These are phyloP conservation scores for Cladosporium sp. DNA, from an alignment of 2,329 filamentous ascomycete genomes.

Conservation along the genomic window DNA sequence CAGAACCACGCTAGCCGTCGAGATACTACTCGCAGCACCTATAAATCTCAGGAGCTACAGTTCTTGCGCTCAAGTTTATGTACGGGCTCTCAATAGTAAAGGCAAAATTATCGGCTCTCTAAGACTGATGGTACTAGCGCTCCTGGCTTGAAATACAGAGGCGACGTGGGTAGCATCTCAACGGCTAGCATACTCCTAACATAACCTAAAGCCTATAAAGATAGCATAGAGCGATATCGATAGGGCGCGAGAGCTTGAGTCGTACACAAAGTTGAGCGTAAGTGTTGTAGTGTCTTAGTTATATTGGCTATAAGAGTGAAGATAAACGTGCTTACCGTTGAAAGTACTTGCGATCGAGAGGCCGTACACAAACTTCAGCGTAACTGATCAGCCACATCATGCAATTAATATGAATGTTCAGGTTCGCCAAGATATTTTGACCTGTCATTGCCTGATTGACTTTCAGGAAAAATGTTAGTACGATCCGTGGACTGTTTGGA, in stretches of 20 bases:
- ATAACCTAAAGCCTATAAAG: no score
- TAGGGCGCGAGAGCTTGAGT: no score
- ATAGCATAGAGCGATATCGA: no score
- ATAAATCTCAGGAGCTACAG: not conserved
- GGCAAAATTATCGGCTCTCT: no score
- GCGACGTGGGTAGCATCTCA: no score
- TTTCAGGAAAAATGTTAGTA: not conserved
- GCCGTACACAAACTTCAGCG: not conserved
- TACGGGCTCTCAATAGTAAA: no score
- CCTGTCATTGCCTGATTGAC: not conserved
- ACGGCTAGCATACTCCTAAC: no score
- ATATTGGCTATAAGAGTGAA: not conserved
- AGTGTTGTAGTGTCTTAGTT: not conserved
- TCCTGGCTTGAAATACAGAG: no score
- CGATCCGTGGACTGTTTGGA: not conserved
- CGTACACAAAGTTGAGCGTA: no score
- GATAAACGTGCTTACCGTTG: not conserved
- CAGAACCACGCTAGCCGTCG: not conserved
- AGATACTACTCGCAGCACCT: not conserved
- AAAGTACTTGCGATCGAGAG: not conserved
- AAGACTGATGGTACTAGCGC: no score
- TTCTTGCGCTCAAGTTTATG: no score
- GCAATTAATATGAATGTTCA: not conserved
- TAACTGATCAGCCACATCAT: not conserved
- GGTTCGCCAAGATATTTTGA: not conserved